Evolutionary conservation across 106 monocot species (phyloP).

Genomic region (Apostasia ramifera): DNA sequence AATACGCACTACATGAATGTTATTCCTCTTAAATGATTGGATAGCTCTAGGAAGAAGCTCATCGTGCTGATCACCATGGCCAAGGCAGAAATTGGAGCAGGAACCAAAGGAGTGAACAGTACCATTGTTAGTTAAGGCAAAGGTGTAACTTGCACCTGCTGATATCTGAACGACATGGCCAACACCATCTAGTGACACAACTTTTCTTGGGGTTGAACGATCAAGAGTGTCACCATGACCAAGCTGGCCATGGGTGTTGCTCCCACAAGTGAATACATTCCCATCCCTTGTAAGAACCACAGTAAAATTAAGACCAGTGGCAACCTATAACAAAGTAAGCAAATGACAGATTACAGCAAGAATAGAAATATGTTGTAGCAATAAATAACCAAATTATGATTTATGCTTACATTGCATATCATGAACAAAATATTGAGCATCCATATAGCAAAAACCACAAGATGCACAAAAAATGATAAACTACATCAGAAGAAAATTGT

Average conservation of each 20-base stretch:
- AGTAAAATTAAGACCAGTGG: slow-evolving; percentile 88
- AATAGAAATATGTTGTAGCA: neutral
- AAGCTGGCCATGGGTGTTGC: slow-evolving; percentile 90
- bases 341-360: neutral
- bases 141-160: slow-evolving; percentile 83
- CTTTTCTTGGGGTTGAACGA: slow-evolving; percentile 51
- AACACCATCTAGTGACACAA: slow-evolving; percentile 42
- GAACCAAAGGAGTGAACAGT: slow-evolving; percentile 86
- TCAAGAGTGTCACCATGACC: slow-evolving; percentile 84
- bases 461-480: too few species aligned
- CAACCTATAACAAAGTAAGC: slow-evolving; percentile 46
- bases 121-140: slow-evolving; percentile 76
- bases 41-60: slow-evolving; percentile 74
- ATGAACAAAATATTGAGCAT: too few species aligned
- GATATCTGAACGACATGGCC: slow-evolving; percentile 73
- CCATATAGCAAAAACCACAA: neutral
- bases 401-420: neutral
- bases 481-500: too few species aligned
- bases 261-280: slow-evolving; percentile 82
- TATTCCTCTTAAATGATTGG: slow-evolving; percentile 60
- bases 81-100: slow-evolving; percentile 93
- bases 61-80: slow-evolving; percentile 87
- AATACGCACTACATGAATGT: slow-evolving; percentile 71
- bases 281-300: slow-evolving; percentile 67
- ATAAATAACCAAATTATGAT: neutral